phyloP scores from a whole-genome alignment of 768 basidiomycete species.

The Rhodotorula paludigena region DNA sequence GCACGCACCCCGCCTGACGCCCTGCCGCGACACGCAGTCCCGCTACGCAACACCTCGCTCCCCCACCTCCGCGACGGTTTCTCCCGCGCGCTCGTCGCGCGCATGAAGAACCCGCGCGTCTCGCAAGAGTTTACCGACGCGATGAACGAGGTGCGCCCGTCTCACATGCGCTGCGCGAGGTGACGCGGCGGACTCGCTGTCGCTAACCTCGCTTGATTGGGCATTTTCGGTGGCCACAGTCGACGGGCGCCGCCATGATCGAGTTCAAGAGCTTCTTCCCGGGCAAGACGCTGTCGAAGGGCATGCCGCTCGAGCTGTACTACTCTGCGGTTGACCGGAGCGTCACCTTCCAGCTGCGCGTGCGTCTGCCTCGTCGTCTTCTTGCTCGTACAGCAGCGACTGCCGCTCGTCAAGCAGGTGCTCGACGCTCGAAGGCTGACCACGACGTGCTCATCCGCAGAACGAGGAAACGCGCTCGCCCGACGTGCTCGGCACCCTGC shows the following conservation, averaged over 20 bases:
- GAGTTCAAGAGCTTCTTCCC: slow-evolving; percentile 49
- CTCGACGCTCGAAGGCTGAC: too few species aligned
- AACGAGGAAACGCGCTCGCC: slow-evolving; percentile 29
- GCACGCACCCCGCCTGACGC: not conserved
- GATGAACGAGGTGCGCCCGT: slow-evolving; percentile 44
- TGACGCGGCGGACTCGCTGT: too few species aligned
- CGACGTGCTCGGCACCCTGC: slow-evolving; percentile 44
- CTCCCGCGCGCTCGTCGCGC: slow-evolving; percentile 47
- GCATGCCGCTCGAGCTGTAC: slow-evolving; percentile 43
- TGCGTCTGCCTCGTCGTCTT: slow-evolving; percentile 9
- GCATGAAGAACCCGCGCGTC: slow-evolving; percentile 47
- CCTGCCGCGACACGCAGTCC: slow-evolving; percentile 45
- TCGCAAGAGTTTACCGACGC: slow-evolving; percentile 39
- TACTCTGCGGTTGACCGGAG: slow-evolving; percentile 43
- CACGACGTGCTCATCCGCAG: too few species aligned
- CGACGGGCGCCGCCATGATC: slow-evolving; percentile 44
- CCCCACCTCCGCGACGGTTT: slow-evolving; percentile 51
- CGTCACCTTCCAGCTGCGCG: slow-evolving; percentile 46
- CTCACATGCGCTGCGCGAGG: too few species aligned
- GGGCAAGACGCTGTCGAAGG: slow-evolving; percentile 43
- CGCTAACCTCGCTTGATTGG: not conserved
- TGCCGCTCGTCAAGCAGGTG: too few species aligned
- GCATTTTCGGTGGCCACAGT: slow-evolving; percentile 14
- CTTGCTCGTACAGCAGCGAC: not conserved
- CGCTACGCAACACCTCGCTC: slow-evolving; percentile 49